Percentiles rank a stretch among this genome's conserved stretches.
Conservation (phyloP, 2,329 filamentous ascomycete species). For the Nakataea oryzae region DNA sequence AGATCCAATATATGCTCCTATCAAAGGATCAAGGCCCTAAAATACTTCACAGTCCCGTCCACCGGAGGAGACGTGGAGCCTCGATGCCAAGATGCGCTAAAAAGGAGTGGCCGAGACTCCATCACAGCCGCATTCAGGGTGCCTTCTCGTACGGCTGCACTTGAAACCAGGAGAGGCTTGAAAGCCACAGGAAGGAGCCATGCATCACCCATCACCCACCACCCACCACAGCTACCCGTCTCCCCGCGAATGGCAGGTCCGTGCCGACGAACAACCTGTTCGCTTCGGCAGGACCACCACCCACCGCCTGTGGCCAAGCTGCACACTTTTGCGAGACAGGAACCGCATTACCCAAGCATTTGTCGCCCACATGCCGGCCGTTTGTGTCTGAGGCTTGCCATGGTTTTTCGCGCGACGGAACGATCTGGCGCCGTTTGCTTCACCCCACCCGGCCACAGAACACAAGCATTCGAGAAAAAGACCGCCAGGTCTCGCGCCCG, state of each 20-base stretch:
- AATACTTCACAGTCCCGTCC: too few species aligned
- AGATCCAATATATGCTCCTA: background rate
- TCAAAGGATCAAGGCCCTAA: background rate
- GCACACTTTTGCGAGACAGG: background rate
- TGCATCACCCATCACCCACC: too few species aligned
- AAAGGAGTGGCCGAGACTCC: background rate
- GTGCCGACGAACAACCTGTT: background rate
- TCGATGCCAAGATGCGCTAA: background rate
- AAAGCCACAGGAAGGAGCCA: too few species aligned
- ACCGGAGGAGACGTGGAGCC: background rate
- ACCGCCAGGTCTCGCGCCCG: background rate
- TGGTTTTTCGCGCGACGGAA: background rate
- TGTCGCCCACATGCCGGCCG: background rate
- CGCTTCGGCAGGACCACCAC: background rate
- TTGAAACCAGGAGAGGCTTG: background rate
- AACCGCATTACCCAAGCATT: background rate
- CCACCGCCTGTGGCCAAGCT: background rate
- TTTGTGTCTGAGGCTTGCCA: background rate
- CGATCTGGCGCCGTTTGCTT: background rate
- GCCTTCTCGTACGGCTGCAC: background rate
- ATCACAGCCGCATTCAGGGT: background rate
- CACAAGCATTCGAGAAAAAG: background rate
- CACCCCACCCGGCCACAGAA: background rate
- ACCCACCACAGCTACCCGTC: background rate
- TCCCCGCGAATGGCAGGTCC: background rate